Base-by-base conservation (phyloP, 2,329 filamentous ascomycete species). In the Colletotrichum sp. region DNA sequence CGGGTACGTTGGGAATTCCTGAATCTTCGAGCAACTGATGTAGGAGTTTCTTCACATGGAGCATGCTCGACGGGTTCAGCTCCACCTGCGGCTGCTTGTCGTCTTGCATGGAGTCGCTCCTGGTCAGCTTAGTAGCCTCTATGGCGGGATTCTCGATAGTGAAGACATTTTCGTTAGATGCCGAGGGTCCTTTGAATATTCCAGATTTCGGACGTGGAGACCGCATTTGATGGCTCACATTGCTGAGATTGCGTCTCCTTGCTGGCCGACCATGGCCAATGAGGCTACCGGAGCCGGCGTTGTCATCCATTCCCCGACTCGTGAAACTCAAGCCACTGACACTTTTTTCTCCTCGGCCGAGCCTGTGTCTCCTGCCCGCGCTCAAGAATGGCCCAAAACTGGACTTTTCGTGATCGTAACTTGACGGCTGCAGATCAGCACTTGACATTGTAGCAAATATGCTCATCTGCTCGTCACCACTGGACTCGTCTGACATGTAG, bases 401-500 rank as follows among this genome's bases (percentile, higher is more conserved):
- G 49, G 92, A 87, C 80, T 92, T 94, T 77, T 98, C 96, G 70
- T 92, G 91, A 67, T 98, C 96, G 30, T 91, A 90, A 77, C 91
- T 94, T 21, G 92, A 89, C 18, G 92, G 90, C 13, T 92, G 89
- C 24, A 91, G 86, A 74, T 93, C 92, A 63, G 90, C 90, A 72
- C 90, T 92, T n/a, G 96, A 88, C 86, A 94, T 90, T 8, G 91
- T 92, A 3, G 94, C 93, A 84, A 98, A 95, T 15, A 98, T 93
- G 81, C 94, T 96, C 85, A 96, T 93, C 80, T 98, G 95, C 79
- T 99, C 96, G 80, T 98, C 96, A 49, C 95, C 96, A 80, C 95
- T 98, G 3, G 96, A 98, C 64, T 95, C 96, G 82, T 99, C 97
- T 8, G 97, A 99, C 89, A 99, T 94, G 85, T 98, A 99, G 39